phyloP scores from a whole-genome alignment of 2,329 filamentous ascomycete genomes.

The Penicillium sp. region DNA sequence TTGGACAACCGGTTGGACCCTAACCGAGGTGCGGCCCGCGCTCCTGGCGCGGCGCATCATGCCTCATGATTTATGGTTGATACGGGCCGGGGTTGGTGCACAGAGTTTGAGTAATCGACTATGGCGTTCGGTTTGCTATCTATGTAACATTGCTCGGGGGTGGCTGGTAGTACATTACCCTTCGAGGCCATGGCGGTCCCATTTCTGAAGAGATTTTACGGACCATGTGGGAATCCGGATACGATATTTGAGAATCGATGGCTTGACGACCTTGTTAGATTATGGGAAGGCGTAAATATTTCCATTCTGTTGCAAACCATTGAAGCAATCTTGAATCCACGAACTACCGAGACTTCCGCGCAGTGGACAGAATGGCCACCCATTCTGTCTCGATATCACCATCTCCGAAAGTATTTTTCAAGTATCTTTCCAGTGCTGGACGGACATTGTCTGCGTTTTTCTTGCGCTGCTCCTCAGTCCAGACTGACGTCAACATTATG shows the following conservation, averaged over 20 bases:
- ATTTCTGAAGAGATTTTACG: conserved; percentile 27
- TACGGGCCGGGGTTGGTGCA: conserved; percentile 8
- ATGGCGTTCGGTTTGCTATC: conserved; percentile 34
- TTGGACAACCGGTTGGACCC: conserved; percentile 47
- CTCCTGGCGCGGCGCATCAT: conserved; percentile 37
- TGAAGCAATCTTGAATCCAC: background rate
- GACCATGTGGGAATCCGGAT: conserved; percentile 25
- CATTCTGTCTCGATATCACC: conserved; percentile 25
- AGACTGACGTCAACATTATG: conserved; percentile 25
- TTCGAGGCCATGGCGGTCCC: conserved; percentile 24
- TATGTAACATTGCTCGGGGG: conserved; percentile 27
- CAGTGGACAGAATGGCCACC: conserved; percentile 31
- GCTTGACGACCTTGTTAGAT: conserved; percentile 22
- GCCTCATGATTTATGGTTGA: conserved; percentile 31
- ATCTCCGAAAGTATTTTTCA: conserved; percentile 25
- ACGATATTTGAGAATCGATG: conserved; percentile 27
- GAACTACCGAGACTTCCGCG: conserved; percentile 26
- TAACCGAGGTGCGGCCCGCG: conserved; percentile 34
- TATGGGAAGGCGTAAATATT: background rate
- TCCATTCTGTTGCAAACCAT: background rate
- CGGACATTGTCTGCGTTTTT: conserved; percentile 19
- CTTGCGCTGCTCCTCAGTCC: conserved; percentile 29
- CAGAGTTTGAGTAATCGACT: conserved; percentile 27
- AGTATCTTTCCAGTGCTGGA: conserved; percentile 23
- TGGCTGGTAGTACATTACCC: conserved; percentile 24